Conservation (phyloP, 805 yeast genomes). For the Suhomyces vadensis region DNA sequence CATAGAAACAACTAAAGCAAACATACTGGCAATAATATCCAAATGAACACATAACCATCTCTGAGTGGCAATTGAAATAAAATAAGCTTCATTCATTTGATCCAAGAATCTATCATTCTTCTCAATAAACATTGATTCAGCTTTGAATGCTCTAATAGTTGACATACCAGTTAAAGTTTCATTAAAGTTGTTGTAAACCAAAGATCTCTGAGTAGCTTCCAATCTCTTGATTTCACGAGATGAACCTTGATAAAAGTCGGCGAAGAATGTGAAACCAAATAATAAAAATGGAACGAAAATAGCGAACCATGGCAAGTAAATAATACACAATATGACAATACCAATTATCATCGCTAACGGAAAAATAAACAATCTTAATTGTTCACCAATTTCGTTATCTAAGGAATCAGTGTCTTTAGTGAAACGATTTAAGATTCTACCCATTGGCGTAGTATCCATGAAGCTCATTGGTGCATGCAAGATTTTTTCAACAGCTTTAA, state of each 20-base stretch:
- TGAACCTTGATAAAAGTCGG: conserved; percentile 50
- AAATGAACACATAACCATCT: conserved; percentile 63
- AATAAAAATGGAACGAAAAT: conserved; percentile 55
- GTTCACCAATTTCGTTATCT: conserved; percentile 47
- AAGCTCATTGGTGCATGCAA: conserved; percentile 46
- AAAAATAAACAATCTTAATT: conserved; percentile 40
- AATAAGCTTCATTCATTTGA: conserved; percentile 55
- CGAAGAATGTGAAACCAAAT: conserved; percentile 35
- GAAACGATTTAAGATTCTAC: conserved; percentile 45
- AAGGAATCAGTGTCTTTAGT: conserved; percentile 48
- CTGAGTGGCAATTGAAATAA: conserved; percentile 52
- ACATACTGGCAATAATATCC: conserved; percentile 48
- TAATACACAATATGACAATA: conserved; percentile 45
- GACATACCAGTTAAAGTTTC: conserved; percentile 50
- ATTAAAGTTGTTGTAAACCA: conserved; percentile 50
- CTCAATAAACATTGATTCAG: conserved; percentile 31
- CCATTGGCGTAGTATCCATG: conserved; percentile 46
- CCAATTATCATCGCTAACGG: conserved; percentile 43
- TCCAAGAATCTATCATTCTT: conserved; percentile 47
- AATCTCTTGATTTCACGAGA: conserved; percentile 50
- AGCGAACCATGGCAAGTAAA: conserved; percentile 56
- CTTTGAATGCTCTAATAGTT: conserved; percentile 47
- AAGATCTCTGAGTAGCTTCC: conserved; percentile 49
- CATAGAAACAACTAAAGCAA: conserved; percentile 55
- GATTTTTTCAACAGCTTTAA: conserved; percentile 37